Percentiles rank a stretch among this genome's conserved stretches.
Evolutionary conservation across 805 yeast species (phyloP).

Genomic region (Starmera amethionina): DNA sequence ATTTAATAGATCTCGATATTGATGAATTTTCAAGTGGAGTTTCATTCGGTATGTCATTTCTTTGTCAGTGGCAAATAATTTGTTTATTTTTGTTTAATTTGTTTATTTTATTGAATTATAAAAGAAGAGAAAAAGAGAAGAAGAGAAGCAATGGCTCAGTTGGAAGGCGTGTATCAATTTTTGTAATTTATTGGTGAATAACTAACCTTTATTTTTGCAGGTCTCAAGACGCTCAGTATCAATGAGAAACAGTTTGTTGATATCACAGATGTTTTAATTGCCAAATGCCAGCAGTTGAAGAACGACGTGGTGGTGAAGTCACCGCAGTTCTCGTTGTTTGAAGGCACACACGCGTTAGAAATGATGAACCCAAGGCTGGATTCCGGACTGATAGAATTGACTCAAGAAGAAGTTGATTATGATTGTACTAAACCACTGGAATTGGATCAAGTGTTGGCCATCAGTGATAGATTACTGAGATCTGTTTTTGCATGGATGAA

Average conservation of each 20-base stretch:
- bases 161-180: too few species aligned
- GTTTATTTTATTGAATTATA: too few species aligned
- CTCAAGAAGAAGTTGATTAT: slow-evolving; percentile 34
- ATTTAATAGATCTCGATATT: too few species aligned
- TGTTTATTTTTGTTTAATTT: too few species aligned
- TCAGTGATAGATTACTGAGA: slow-evolving; percentile 44
- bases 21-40: too few species aligned
- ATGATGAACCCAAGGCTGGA: slow-evolving; percentile 64
- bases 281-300: slow-evolving; percentile 26
- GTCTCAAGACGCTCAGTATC: too few species aligned
- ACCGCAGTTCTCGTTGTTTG: slow-evolving; percentile 54
- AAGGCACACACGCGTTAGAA: slow-evolving; percentile 86
- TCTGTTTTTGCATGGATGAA: slow-evolving; percentile 64
- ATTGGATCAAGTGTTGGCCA: slow-evolving; percentile 33
- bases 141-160: too few species aligned
- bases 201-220: background rate
- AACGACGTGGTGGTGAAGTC: slow-evolving; percentile 51
- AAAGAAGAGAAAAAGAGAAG: too few species aligned
- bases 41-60: too few species aligned
- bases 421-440: slow-evolving; percentile 30
- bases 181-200: background rate
- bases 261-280: slow-evolving; percentile 43
- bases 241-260: slow-evolving; percentile 28
- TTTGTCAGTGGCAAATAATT: too few species aligned
- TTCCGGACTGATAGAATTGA: slow-evolving; percentile 53